Evolutionary conservation across 2,329 filamentous ascomycete species (phyloP), one percentile per base, ranked within the genome.

Genomic region (Cercospora sesami): DNA sequence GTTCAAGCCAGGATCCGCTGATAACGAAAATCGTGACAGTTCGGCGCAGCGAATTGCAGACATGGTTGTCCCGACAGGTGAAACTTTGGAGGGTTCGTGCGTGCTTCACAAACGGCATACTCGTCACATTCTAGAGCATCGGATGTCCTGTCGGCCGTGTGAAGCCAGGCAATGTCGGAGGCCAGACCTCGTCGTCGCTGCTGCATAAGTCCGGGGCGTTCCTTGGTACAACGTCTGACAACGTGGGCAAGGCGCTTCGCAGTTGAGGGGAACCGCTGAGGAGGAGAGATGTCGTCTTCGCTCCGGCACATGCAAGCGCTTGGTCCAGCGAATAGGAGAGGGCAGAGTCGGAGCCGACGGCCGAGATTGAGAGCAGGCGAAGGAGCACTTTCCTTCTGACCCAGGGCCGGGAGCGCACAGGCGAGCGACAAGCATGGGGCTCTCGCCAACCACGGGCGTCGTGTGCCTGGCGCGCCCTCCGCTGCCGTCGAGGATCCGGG

Each of bases 251-350:
- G 48, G 48, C 48, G 48, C 48, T 55, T 55, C 48, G 48, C 48
- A 16, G 5, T 55, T 23, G 48, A 55, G 48, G 59, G 18, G 36
- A 33, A 39, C 4, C 36, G 59, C 36, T 23, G 12, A 26, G 18
- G 21, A 42, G 6, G 36, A 45, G 59, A 61, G 31, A 61, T 39
- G 59, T 45, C 59, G 59, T 61, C 59, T 42, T n/a, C n/a, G 36
- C 59, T 23, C 23, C 31, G 59, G 36, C 36, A 26, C 8, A 61
- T 61, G 59, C 59, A 61, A 33, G 31, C 59, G 59, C 33, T 12
- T 16, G 31, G 36, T 45, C 59, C 36, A 39, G 59, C 59, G 59
- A 61, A 61, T 45, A 42, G 59, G 59, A 61, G 33, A n/a, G 7
- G 18, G 58, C 58, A 60, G 21, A 18, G 21, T n/a, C 23, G n/a